Evolutionary conservation across 768 basidiomycete genomes (phyloP), one percentile per base, ranked within the genome.

Genomic region (Auriculariales sp.): DNA sequence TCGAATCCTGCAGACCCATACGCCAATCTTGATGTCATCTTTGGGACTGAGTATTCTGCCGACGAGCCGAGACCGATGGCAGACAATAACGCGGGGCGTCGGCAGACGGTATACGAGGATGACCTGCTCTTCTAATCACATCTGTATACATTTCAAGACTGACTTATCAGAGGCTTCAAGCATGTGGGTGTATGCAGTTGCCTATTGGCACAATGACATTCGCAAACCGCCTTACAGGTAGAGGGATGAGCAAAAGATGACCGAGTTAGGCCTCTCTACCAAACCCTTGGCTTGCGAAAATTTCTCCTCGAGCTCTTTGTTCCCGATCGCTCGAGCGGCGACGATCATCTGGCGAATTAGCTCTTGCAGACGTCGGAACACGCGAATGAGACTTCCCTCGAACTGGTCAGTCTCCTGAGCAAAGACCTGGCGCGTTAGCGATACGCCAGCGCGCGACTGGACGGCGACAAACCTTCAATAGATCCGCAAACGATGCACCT

Each of bases 311-410:
- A 99, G 71, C 58, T 98, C 95, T 10, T 73, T 73, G 64, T 97
- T 98, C 10, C 95, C 95, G 54, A 98, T 98, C 17, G 95, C 95
- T 60, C 92, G 91, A 3, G 94, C 89, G 1, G 89, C 92, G 58
- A 85, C 79, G 12, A 81, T 79, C 95, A 99, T 99, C 66, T 99
- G 95, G 29, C 93, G 78, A 22, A 99, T 71, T 17, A 99, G 74
- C 64, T 99, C 95, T 44, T 93, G 88, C 19, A 99, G 67, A 12
- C 95, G 80, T 45, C 95, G 74, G 72, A 99, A 99, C 4, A 92
- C 92, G 49, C 95, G 84, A 60, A 98, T 99, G 25, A 99, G 72
- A 51, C 84, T 91, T 32, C 95, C 95, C 62, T 99, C 95, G 57
- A 98, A 99, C 53, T 92, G 87, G 62, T 94, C 92, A 4, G 91